Evolutionary conservation across 805 yeast species (phyloP), one percentile per base, ranked within the genome.

Genomic region (Starmera dryadoides): DNA sequence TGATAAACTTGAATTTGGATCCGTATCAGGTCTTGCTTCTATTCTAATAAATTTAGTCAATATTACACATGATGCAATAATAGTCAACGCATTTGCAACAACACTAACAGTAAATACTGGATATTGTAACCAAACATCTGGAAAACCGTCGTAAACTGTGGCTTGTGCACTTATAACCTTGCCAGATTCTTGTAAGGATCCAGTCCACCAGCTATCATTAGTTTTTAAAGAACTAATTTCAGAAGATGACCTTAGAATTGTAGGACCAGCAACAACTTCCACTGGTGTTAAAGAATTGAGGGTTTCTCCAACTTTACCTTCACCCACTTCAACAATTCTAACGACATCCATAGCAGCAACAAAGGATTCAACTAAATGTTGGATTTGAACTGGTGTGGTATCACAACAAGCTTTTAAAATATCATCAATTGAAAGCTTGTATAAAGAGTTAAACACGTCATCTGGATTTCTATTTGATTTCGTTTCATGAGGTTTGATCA

Each of bases 61-160:
- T 1, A 57, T 42, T 16, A 56, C 39, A 17, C 58, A 46, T 0
- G 69, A 64, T 11, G 60, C 52, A 2, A 64, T 23, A 1, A 64
- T 44, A 2, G 67, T 59, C 23, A 62, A 40, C 2, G 61, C 51
- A 34, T 59, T 53, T 18, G 58, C 55, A 8, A 56, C 53, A 2
- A 55, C 49, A 17, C 48, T 53, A 5, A 56, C 44, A 6, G 58
- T 42, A 42, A 62, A 56, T 16, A 55, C 37, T 3, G 71, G 69
- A 37, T 58, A 63, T 46, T 66, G 71, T 22, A 59, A 40, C 72
- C 72, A 67, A 1, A 58, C 59, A 42, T 65, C 69, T n/a, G 67
- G 65, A 35, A 41, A 47, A 31, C 35, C 31, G 6, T 45, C 53
- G 30, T 43, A 42, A 28, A 41, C 42, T 1, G 43, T 35, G 2